phyloP scores from a whole-genome alignment of 2,329 filamentous ascomycete species.

The Trichophyton mentagrophytes region DNA sequence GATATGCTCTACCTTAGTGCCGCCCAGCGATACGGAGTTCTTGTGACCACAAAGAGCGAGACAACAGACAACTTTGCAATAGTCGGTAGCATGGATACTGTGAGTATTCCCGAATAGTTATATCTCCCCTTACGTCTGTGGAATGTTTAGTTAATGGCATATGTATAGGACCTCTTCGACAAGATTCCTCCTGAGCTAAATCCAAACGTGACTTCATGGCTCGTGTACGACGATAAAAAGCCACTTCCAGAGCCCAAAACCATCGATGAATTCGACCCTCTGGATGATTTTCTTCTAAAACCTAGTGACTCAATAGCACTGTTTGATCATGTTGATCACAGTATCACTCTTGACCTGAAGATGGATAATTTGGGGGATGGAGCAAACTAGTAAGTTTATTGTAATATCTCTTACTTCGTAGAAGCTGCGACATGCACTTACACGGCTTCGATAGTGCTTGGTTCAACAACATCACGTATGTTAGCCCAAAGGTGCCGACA shows the following conservation, averaged over 20 bases:
- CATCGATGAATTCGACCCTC: conserved; percentile 3
- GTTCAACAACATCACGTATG: conserved; percentile 11
- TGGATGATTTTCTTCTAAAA: conserved; percentile 31
- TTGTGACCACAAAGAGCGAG: conserved; percentile 9
- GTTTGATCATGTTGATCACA: conserved; percentile 12
- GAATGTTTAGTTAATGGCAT: neutral
- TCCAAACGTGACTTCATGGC: conserved; percentile 29
- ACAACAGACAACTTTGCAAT: conserved; percentile 9
- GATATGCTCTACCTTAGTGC: conserved; percentile 10
- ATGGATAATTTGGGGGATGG: conserved; percentile 40
- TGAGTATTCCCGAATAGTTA: neutral
- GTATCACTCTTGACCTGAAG: conserved; percentile 26
- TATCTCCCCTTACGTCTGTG: neutral
- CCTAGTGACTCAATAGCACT: conserved; percentile 8
- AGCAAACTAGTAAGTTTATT: conserved; percentile 10
- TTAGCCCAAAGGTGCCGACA: conserved; percentile 8
- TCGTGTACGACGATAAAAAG: conserved; percentile 8
- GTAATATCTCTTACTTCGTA: neutral
- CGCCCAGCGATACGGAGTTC: conserved; percentile 9
- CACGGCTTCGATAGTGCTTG: conserved; percentile 5
- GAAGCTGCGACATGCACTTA: neutral
- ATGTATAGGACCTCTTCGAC: conserved; percentile 7
- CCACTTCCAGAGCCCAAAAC: conserved; percentile 5
- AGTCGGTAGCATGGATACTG: conserved; percentile 24
- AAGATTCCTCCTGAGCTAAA: conserved; percentile 6